Conservation (phyloP, 257 asterid genomes). For the Striga asiatica region DNA sequence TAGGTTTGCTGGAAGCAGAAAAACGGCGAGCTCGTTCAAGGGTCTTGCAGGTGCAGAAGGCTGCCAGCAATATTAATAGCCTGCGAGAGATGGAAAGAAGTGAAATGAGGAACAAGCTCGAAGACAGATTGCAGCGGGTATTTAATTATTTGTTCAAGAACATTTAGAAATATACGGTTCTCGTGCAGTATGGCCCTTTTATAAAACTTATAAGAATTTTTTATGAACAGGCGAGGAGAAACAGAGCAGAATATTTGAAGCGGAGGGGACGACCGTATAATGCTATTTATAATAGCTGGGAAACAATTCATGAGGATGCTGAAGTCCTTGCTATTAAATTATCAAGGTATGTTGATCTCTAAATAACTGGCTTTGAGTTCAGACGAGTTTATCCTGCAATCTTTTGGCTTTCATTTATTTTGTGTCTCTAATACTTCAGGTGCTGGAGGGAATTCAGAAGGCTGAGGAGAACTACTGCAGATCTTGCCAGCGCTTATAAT, state of each 20-base stretch:
- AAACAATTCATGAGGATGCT: constrained; percentile 48
- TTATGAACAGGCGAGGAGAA: constrained; percentile 66
- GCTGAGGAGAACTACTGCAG: constrained; percentile 40
- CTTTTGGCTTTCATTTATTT: not conserved
- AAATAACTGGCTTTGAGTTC: no score
- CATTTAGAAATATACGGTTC: not conserved
- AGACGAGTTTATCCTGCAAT: no score
- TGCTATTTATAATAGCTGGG: constrained; percentile 31
- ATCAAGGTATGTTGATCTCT: constrained; percentile 41
- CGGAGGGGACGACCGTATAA: constrained; percentile 56
- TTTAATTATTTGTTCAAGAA: not conserved
- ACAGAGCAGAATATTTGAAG: constrained; percentile 73
- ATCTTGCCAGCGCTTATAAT: constrained; percentile 53
- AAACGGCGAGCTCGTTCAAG: constrained; percentile 67
- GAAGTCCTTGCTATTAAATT: constrained; percentile 59
- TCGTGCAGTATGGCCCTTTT: not conserved
- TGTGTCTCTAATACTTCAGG: constrained; percentile 23
- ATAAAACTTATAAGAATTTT: not conserved
- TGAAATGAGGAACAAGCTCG: constrained; percentile 69
- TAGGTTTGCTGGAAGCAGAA: constrained; percentile 83
- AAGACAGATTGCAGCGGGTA: constrained; percentile 79
- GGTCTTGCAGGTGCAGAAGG: constrained; percentile 62
- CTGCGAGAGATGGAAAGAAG: constrained; percentile 74
- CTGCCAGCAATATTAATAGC: constrained; percentile 48
- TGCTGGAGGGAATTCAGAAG: constrained; percentile 58